phyloP scores from a whole-genome alignment of 2,329 filamentous ascomycete genomes.

The Ophiostoma novo-ulmi region DNA sequence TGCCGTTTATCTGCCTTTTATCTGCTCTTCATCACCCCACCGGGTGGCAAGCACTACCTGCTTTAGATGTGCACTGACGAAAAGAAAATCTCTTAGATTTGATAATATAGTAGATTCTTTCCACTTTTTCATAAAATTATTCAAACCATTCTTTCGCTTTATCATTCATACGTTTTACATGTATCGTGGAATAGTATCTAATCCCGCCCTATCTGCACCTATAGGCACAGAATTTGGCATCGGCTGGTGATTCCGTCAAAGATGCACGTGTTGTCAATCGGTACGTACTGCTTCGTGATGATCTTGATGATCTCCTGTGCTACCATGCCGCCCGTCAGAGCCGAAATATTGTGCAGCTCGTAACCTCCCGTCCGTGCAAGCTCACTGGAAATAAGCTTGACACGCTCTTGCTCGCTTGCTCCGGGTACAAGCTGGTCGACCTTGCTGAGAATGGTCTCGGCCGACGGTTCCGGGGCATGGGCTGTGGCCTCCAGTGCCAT shows the following conservation, averaged over 20 bases:
- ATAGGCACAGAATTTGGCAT: slow-evolving; percentile 46
- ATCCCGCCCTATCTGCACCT: background rate
- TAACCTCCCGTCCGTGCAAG: slow-evolving; percentile 71
- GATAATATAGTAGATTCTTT: background rate
- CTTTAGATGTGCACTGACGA: background rate
- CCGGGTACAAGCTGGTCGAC: slow-evolving; percentile 43
- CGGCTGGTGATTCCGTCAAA: slow-evolving; percentile 64
- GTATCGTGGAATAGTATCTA: background rate
- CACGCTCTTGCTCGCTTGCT: slow-evolving; percentile 45
- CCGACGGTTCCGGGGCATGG: slow-evolving; percentile 41
- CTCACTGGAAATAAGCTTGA: slow-evolving; percentile 56
- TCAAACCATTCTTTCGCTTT: background rate
- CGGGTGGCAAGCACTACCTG: background rate
- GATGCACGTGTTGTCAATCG: slow-evolving; percentile 65
- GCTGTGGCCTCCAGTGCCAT: slow-evolving; percentile 57
- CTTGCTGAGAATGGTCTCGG: slow-evolving; percentile 50
- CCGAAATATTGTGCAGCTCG: slow-evolving; percentile 89
- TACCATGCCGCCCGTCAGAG: slow-evolving; percentile 82
- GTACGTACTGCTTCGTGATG: slow-evolving; percentile 66
- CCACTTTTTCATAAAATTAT: background rate
- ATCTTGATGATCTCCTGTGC: slow-evolving; percentile 97
- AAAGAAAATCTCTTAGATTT: background rate
- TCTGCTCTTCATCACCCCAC: background rate
- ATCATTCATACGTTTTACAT: background rate
- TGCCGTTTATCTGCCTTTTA: background rate